phyloP scores from a whole-genome alignment of 257 asterid species.

The Haberlea rhodopensis region DNA sequence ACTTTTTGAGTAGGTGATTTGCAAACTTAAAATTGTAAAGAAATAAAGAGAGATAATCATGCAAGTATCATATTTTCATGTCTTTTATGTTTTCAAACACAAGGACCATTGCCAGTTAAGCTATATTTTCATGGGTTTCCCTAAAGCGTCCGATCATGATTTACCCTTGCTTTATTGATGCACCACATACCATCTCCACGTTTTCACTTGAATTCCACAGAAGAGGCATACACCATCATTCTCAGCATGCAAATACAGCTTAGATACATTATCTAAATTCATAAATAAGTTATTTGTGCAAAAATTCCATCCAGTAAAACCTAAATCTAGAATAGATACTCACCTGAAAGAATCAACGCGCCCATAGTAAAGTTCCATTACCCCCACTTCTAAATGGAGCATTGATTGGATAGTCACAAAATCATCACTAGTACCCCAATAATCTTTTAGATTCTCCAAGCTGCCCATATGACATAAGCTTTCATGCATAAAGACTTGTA shows the following conservation, averaged over 20 bases:
- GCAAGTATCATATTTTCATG: not conserved
- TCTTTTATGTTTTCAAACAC: not conserved
- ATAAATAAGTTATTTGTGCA: not conserved
- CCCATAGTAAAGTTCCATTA: slow-evolving; percentile 73
- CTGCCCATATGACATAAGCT: slow-evolving; percentile 55
- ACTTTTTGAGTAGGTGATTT: no score
- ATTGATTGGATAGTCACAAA: slow-evolving; percentile 47
- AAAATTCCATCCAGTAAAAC: not conserved
- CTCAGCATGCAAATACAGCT: slow-evolving; percentile 12
- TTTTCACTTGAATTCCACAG: slow-evolving; percentile 8
- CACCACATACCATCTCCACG: not conserved
- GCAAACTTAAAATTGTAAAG: no score
- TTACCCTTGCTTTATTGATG: not conserved
- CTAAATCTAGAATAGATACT: slow-evolving; percentile 25
- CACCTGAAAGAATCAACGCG: slow-evolving; percentile 83
- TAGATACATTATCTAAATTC: slow-evolving; percentile 6
- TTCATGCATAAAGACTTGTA: slow-evolving; percentile 65
- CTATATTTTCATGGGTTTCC: slow-evolving; percentile 4
- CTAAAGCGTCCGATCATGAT: slow-evolving; percentile 2
- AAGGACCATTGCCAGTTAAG: not conserved
- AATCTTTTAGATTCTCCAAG: slow-evolving; percentile 48
- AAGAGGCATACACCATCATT: slow-evolving; percentile 18
- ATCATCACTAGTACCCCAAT: slow-evolving; percentile 50
- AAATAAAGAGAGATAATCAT: no score
- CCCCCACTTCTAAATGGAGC: slow-evolving; percentile 82